These are phyloP conservation scores for Echium plantagineum DNA, from an alignment of 257 asterid species.

Conservation along the genomic window DNA sequence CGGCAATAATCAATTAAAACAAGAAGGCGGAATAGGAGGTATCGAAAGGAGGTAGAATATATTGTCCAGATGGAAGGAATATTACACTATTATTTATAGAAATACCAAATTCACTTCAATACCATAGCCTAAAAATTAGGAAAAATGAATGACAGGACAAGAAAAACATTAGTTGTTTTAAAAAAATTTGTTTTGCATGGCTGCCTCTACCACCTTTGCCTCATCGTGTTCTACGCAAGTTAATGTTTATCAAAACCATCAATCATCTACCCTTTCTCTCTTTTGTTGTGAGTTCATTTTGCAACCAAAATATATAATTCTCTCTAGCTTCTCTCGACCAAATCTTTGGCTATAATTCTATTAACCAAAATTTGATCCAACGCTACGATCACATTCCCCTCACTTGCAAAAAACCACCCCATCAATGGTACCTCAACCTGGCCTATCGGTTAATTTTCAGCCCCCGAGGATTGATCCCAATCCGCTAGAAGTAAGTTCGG, in stretches of 20 bases:
- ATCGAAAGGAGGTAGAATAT: too few species aligned
- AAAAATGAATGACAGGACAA: too few species aligned
- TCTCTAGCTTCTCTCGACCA: conserved; percentile 28
- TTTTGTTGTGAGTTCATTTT: conserved; percentile 8
- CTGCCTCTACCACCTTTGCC: neutral
- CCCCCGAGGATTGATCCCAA: conserved; percentile 11
- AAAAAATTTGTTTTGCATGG: too few species aligned
- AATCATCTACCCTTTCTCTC: conserved; percentile 7
- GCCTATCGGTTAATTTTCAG: conserved; percentile 18
- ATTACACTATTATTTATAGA: too few species aligned
- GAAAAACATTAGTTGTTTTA: too few species aligned
- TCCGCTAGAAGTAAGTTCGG: conserved; percentile 7
- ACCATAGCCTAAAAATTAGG: too few species aligned
- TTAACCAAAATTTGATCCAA: conserved; percentile 13
- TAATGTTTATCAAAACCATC: neutral
- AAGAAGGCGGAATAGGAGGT: too few species aligned
- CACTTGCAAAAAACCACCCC: too few species aligned
- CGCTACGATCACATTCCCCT: neutral
- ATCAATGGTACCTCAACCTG: conserved; percentile 26
- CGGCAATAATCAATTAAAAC: too few species aligned
- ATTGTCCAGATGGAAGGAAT: too few species aligned
- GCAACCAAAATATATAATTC: conserved; percentile 17
- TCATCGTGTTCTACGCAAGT: neutral
- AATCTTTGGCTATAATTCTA: conserved; percentile 7
- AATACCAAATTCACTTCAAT: too few species aligned